A percentile compares a stretch with the other conserved stretches of the same genome.
phyloP scores from a whole-genome alignment of 2,329 filamentous ascomycete genomes.

The Beauveria caledonica region DNA sequence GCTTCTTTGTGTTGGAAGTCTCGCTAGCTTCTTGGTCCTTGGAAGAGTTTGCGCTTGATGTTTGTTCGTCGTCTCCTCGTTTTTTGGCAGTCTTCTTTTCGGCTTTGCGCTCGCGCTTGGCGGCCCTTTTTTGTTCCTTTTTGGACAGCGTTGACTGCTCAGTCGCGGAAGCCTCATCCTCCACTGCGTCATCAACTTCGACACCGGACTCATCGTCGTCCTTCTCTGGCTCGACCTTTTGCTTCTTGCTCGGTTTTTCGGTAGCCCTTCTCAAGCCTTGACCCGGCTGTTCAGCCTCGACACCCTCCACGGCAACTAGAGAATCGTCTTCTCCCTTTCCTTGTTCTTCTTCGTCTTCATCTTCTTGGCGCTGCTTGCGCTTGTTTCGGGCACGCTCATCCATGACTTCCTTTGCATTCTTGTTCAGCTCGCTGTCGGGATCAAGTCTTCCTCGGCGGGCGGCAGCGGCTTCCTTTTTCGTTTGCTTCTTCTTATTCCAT shows the following conservation, averaged over 20 bases:
- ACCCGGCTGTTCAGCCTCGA: slow-evolving; percentile 52
- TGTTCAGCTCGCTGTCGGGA: slow-evolving; percentile 73
- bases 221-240: slow-evolving; percentile 28
- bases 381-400: slow-evolving; percentile 72
- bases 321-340: slow-evolving; percentile 34
- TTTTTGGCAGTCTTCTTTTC: slow-evolving; percentile 39
- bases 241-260: slow-evolving; percentile 48
- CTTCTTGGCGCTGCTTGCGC: slow-evolving; percentile 59
- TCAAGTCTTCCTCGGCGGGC: slow-evolving; percentile 85
- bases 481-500: slow-evolving; percentile 92
- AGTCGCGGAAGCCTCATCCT: slow-evolving; percentile 26
- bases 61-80: slow-evolving; percentile 17
- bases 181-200: slow-evolving; percentile 31
- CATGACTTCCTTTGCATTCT: slow-evolving; percentile 83
- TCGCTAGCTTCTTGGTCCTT: slow-evolving; percentile 30
- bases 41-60: background rate
- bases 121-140: slow-evolving; percentile 43
- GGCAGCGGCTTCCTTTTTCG: slow-evolving; percentile 75
- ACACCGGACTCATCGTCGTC: slow-evolving; percentile 15
- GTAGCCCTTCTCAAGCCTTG: slow-evolving; percentile 51
- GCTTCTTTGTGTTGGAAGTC: slow-evolving; percentile 17
- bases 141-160: slow-evolving; percentile 36
- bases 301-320: slow-evolving; percentile 40
- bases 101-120: slow-evolving; percentile 18
- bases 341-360: slow-evolving; percentile 31